Conservation (phyloP, 768 basidiomycete genomes). For the Collybia sp. region DNA sequence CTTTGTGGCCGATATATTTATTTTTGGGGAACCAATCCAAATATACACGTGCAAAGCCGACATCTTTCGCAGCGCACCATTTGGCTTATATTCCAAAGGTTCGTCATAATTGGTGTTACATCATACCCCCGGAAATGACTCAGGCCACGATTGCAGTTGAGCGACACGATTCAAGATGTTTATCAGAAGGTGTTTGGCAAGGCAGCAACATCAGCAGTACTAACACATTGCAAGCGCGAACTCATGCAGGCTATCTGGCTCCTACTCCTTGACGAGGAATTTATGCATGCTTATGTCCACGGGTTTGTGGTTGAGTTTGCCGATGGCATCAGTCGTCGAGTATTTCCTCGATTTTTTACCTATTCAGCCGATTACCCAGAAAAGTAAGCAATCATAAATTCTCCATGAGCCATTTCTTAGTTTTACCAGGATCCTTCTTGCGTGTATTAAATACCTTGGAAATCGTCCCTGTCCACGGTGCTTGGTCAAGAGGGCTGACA, state of each 20-base stretch:
- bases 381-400: neutral
- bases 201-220: neutral
- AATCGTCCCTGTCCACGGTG: constrained; percentile 3
- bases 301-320: neutral
- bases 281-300: neutral
- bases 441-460: constrained; percentile 3
- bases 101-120: constrained; percentile 3
- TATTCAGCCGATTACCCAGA: neutral
- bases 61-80: constrained; percentile 25
- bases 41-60: constrained; percentile 23
- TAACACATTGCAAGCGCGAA: neutral
- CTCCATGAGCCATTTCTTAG: neutral
- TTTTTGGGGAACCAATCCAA: constrained; percentile 34
- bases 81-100: constrained; percentile 35
- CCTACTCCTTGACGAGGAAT: neutral
- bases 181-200: neutral
- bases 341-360: neutral
- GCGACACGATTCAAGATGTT: neutral
- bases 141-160: neutral
- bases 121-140: neutral
- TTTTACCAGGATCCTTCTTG: constrained; percentile 3
- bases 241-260: neutral
- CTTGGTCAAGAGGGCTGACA: neutral
- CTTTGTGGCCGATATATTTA: constrained; percentile 35
- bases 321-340: neutral